Evolutionary conservation across 2,329 filamentous ascomycete genomes (phyloP), one percentile per base, ranked within the genome.

Genomic region (Penicillium sp.): DNA sequence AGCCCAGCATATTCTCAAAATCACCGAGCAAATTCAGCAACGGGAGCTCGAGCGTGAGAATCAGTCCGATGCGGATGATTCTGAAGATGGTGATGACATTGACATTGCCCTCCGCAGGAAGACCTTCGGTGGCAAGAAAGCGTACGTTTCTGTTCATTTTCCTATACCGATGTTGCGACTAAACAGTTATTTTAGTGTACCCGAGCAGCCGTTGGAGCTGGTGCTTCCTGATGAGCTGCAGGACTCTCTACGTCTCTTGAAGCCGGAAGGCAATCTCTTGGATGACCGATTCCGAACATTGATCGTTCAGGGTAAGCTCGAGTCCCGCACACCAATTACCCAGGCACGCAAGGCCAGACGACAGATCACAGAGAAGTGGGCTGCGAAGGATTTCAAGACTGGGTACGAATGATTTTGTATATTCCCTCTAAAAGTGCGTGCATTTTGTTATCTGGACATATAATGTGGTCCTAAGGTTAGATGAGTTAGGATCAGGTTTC

Each of bases 201-300:
- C 91, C 0, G 87, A 94, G 70, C 89, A 90, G 72, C 81, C 90
- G 61, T 78, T 97, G 67, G 86, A 97, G 75, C 74, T 97, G 66
- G 82, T 97, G 60, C 75, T 97, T 60, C 84, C 91, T 40, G 86
- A 97, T 76, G 85, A 99, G 79, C 75, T 94, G 69, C 82, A 96
- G 75, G 85, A 96, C 70, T 87, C 91, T 49, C 77, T 97, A 69
- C 76, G 94, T 70, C 76, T 92, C 70, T 77, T 96, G 63, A 96
- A 93, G 75, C 94, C 94, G 0, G 94, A 99, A 75, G 94, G 94
- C n/a, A 97, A 97, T 71, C 79, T 97, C 39, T 81, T 99, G 65
- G 91, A 91, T 65, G 94, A 99, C 70, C 84, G 94, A 50, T 97
- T 96, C 79, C 83, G 94, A 60, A 97, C 85, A 73, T 81, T 97